Conservation (phyloP, 2,329 filamentous ascomycete genomes). For the Malbranchea cinnamomea region DNA sequence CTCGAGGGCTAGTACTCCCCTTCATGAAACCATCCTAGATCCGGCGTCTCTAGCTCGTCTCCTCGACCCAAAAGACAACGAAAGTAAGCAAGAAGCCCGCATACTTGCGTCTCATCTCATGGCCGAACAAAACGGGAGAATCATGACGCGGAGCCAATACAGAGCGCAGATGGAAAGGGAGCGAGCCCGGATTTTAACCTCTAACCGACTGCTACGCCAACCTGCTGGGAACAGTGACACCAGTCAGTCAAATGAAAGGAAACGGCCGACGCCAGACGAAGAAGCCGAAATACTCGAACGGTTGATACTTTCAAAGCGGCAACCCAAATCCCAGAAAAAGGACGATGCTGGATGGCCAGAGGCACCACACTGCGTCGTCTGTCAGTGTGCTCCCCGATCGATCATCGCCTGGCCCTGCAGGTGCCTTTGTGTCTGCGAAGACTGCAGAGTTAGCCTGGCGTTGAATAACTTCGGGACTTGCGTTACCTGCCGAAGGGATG, state of each 20-base stretch:
- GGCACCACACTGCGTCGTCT: slow-evolving; percentile 82
- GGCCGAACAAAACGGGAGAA: slow-evolving; percentile 38
- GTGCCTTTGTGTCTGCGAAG: slow-evolving; percentile 85
- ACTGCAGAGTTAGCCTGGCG: slow-evolving; percentile 81
- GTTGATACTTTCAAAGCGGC: slow-evolving; percentile 41
- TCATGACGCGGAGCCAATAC: slow-evolving; percentile 73
- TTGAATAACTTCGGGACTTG: slow-evolving; percentile 97
- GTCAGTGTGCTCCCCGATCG: slow-evolving; percentile 69
- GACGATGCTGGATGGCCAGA: slow-evolving; percentile 57
- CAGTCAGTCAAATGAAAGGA: slow-evolving; percentile 10
- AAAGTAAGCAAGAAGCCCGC: slow-evolving; percentile 67
- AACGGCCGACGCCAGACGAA: slow-evolving; percentile 32
- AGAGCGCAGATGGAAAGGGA: slow-evolving; percentile 52
- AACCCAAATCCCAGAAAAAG: slow-evolving; percentile 43
- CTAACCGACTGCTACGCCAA: slow-evolving; percentile 24
- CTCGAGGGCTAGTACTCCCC: slow-evolving; percentile 38
- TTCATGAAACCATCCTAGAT: slow-evolving; percentile 48
- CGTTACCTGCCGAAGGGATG: slow-evolving; percentile 80
- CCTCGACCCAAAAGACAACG: slow-evolving; percentile 61
- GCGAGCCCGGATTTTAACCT: slow-evolving; percentile 51
- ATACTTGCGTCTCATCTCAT: slow-evolving; percentile 67
- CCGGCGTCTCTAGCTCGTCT: slow-evolving; percentile 59
- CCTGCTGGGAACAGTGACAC: slow-evolving; percentile 6
- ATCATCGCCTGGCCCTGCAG: slow-evolving; percentile 95
- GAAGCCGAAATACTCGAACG: slow-evolving; percentile 45